Evolutionary conservation across 192 early-diverging fungal genomes (phyloP).

Genomic region (Pilaira anomala): DNA sequence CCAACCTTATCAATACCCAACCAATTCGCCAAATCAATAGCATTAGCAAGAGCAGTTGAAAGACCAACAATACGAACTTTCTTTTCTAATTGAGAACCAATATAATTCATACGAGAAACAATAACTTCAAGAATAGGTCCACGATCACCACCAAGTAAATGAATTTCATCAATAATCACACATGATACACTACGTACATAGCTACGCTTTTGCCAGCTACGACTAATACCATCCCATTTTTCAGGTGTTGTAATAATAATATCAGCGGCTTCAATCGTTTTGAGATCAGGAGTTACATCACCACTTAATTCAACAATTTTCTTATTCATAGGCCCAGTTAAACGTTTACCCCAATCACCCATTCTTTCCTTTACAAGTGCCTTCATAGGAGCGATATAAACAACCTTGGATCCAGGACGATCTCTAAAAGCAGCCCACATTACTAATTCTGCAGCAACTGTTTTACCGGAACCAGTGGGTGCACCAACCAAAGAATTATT

Average conservation of each 20-base stretch:
- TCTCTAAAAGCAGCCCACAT: slow-evolving; percentile 75
- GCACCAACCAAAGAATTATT: slow-evolving; percentile 91
- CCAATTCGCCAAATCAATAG: slow-evolving; percentile 95
- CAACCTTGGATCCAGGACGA: slow-evolving; percentile 64
- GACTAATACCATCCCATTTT: slow-evolving; percentile 98
- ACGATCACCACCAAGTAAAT: slow-evolving; percentile 93
- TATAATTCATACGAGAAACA: slow-evolving; percentile 97
- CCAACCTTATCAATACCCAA: slow-evolving; percentile 82
- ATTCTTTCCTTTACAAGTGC: slow-evolving; percentile 96
- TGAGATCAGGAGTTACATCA: slow-evolving; percentile 90
- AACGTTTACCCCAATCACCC: slow-evolving; percentile 85
- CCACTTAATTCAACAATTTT: slow-evolving; percentile 93
- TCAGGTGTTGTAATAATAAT: slow-evolving; percentile 98
- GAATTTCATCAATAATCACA: slow-evolving; percentile 98
- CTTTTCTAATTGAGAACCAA: slow-evolving; percentile 71
- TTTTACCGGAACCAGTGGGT: slow-evolving; percentile 97
- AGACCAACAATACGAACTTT: slow-evolving; percentile 91
- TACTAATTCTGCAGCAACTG: slow-evolving; percentile 93
- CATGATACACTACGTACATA: slow-evolving; percentile 87
- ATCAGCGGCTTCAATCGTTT: slow-evolving; percentile 82
- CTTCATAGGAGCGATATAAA: slow-evolving; percentile 98
- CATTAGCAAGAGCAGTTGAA: slow-evolving; percentile 95
- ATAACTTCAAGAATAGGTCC: slow-evolving; percentile 98
- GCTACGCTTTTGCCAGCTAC: slow-evolving; percentile 85
- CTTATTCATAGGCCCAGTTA: slow-evolving; percentile 72